Evolutionary conservation across 2,329 filamentous ascomycete species (phyloP).

Genomic region (Mariannaea elegans): DNA sequence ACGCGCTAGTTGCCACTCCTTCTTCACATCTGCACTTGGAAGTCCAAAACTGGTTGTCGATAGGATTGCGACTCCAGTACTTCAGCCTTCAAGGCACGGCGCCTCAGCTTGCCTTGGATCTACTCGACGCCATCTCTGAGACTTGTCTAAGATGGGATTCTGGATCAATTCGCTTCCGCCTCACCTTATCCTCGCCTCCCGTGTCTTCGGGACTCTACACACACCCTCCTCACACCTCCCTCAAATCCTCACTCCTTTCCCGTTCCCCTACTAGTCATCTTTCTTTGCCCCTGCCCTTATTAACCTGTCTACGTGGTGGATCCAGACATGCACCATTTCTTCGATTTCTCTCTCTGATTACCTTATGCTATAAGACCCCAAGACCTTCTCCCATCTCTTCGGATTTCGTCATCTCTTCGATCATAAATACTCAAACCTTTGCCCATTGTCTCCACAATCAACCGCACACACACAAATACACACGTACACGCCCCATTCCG

Average conservation of each 20-base stretch:
- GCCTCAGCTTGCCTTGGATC: constrained; percentile 11
- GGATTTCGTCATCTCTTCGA: constrained; percentile 38
- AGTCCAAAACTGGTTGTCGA: constrained; percentile 4
- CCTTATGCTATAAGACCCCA: constrained; percentile 38
- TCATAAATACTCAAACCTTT: constrained; percentile 25
- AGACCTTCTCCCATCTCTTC: constrained; percentile 31
- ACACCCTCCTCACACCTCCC: constrained; percentile 24
- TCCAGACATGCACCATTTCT: constrained; percentile 27
- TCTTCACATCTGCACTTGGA: constrained; percentile 2
- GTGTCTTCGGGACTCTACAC: constrained; percentile 11
- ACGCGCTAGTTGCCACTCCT: constrained; percentile 13
- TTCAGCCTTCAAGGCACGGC: constrained; percentile 3
- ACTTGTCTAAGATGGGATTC: constrained; percentile 5
- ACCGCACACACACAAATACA: constrained; percentile 10
- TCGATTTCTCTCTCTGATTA: constrained; percentile 31
- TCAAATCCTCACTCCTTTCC: neutral
- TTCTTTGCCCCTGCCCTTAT: constrained; percentile 33
- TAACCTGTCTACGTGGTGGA: constrained; percentile 25
- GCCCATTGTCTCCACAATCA: constrained; percentile 28
- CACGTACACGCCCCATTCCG: constrained; percentile 7
- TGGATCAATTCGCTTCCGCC: constrained; percentile 18
- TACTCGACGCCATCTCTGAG: constrained; percentile 4
- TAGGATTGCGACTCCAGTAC: neutral
- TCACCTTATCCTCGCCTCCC: constrained; percentile 27
- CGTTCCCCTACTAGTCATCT: constrained; percentile 12